Conservation (phyloP, 2,329 filamentous ascomycete genomes). For the Pseudogymnoascus sp. region DNA sequence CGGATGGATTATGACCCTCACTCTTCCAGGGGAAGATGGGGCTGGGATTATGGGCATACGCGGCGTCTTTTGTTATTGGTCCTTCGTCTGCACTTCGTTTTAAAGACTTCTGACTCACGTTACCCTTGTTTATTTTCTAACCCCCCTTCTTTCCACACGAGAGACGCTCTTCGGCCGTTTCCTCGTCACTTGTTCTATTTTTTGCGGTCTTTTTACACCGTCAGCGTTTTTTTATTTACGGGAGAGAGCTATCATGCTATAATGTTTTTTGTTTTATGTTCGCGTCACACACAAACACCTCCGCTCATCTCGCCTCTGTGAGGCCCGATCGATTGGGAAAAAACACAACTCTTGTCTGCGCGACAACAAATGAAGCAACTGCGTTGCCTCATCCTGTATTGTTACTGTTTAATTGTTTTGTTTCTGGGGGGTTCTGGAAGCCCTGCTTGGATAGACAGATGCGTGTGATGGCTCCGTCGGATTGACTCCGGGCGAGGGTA, state of each 20-base stretch:
- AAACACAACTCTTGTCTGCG: neutral
- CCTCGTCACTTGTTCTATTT: neutral
- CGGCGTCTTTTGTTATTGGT: neutral
- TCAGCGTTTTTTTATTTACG: neutral
- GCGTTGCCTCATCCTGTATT: neutral
- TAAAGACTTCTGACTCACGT: constrained; percentile 7
- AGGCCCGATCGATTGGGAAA: neutral
- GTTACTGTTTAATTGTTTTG: constrained; percentile 8
- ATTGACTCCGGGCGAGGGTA: neutral
- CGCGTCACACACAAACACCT: neutral
- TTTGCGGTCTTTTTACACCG: neutral
- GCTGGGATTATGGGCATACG: neutral
- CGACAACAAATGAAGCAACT: neutral
- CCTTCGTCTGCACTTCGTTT: neutral
- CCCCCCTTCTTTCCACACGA: neutral
- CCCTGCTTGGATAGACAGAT: neutral
- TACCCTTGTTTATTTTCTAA: neutral
- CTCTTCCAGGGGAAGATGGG: neutral
- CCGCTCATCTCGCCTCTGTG: neutral
- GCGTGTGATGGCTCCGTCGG: neutral
- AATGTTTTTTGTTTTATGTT: constrained; percentile 4
- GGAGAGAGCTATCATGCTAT: neutral
- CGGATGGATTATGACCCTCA: neutral
- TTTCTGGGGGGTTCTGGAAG: neutral
- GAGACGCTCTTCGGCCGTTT: neutral